These are phyloP conservation scores for Pseudopyricularia javanii DNA, from an alignment of 2,329 filamentous ascomycete species.

Conservation along the genomic window DNA sequence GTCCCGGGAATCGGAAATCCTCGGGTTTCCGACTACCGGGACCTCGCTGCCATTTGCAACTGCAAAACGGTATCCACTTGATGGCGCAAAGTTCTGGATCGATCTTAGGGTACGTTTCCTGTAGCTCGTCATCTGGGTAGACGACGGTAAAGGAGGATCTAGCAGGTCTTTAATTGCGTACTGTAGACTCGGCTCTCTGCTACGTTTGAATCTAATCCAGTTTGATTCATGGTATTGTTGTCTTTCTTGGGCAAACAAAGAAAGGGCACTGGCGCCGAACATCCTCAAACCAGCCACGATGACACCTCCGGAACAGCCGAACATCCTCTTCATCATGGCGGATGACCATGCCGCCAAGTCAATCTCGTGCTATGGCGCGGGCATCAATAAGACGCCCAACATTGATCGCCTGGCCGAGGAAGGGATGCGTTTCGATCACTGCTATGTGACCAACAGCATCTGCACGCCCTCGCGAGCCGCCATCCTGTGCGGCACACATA, in stretches of 20 bases:
- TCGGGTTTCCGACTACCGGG: background rate
- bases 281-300: background rate
- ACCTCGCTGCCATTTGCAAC: no score
- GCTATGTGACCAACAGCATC: slow-evolving; percentile 40
- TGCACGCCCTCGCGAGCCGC: slow-evolving; percentile 38
- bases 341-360: slow-evolving; percentile 40
- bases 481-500: slow-evolving; percentile 36
- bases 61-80: no score
- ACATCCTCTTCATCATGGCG: slow-evolving; percentile 40
- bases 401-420: slow-evolving; percentile 35
- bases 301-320: slow-evolving; percentile 10
- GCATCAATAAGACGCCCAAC: slow-evolving; percentile 38
- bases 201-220: no score
- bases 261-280: background rate
- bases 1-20: background rate
- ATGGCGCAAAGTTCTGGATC: no score
- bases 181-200: no score
- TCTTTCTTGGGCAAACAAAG: background rate
- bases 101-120: no score
- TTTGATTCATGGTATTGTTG: background rate
- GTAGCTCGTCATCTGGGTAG: no score
- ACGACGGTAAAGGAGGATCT: no score
- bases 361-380: slow-evolving; percentile 33
- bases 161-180: no score
- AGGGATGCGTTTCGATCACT: slow-evolving; percentile 38